Percentiles rank a stretch among this genome's conserved stretches.
Evolutionary conservation across 495 filamentous ascomycete genomes (phyloP).

Genomic region (Umbilicaria muhlenbergii): DNA sequence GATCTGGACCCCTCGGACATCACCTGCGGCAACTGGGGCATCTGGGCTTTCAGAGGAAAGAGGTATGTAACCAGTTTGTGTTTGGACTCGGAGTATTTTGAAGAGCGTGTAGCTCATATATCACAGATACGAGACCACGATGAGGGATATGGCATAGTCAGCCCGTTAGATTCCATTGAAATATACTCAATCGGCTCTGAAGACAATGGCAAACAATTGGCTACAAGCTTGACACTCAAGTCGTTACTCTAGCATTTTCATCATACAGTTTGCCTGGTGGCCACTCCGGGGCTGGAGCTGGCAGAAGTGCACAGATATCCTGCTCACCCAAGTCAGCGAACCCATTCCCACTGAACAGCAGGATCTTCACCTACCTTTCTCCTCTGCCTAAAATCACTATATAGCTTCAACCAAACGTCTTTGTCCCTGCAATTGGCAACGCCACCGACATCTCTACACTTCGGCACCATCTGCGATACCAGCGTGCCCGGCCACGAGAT

Average conservation of each 20-base stretch:
- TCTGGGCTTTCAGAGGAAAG: conserved; percentile 96
- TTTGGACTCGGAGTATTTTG: not conserved
- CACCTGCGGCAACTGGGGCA: conserved; percentile 88
- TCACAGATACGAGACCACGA: conserved; percentile 3
- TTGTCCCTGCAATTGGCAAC: conserved; percentile 41
- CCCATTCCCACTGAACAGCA: not conserved
- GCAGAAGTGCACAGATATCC: conserved; percentile 34
- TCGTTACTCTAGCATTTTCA: no score
- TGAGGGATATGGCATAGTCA: not conserved
- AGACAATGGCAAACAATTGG: no score
- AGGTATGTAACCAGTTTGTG: conserved; percentile 40
- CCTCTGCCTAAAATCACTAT: conserved; percentile 47
- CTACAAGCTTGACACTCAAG: no score
- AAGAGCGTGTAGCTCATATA: not conserved
- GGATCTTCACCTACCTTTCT: conserved; percentile 33
- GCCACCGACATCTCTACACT: conserved; percentile 34
- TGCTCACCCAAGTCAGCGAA: conserved; percentile 3
- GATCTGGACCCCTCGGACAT: conserved; percentile 90
- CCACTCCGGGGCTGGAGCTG: conserved; percentile 30
- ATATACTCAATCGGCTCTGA: no score
- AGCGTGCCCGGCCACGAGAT: conserved; percentile 40
- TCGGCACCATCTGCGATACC: conserved; percentile 41
- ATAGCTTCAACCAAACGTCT: conserved; percentile 55
- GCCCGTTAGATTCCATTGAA: no score
- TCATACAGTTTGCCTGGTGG: conserved; percentile 7